Evolutionary conservation across 2,329 filamentous ascomycete genomes (phyloP).

Genomic region (Plectosphaerella plurivora): DNA sequence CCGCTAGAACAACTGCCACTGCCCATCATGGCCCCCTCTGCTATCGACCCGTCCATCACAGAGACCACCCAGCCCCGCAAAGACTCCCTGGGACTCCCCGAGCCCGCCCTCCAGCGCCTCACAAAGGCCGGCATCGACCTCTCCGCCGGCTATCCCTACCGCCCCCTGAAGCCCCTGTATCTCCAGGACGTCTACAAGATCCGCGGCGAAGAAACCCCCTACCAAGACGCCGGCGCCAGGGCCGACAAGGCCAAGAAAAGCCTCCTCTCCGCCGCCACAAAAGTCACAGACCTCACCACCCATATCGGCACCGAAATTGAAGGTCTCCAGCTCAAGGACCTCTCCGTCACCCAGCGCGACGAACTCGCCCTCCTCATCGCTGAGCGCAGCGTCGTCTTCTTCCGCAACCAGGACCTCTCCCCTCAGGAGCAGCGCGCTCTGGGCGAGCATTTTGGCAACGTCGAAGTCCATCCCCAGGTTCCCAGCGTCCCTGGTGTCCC

Average conservation of each 20-base stretch:
- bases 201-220: conserved; percentile 47
- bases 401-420: conserved; percentile 57
- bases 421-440: conserved; percentile 61
- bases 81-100: conserved; percentile 59
- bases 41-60: conserved; percentile 58
- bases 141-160: conserved; percentile 66
- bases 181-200: conserved; percentile 67
- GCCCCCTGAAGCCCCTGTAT: conserved; percentile 62
- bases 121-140: conserved; percentile 67
- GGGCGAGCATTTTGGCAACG: conserved; percentile 58
- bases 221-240: conserved; percentile 58
- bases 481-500: conserved; percentile 64
- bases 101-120: conserved; percentile 50
- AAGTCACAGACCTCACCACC: conserved; percentile 57
- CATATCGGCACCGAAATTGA: conserved; percentile 63
- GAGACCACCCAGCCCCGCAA: conserved; percentile 61
- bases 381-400: conserved; percentile 62
- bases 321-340: conserved; percentile 58
- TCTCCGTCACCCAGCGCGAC: conserved; percentile 54
- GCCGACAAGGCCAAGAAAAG: conserved; percentile 62
- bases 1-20: too few relatives aligned
- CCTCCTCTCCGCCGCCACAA: conserved; percentile 55
- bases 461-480: conserved; percentile 69
- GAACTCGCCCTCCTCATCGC: conserved; percentile 60
- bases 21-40: conserved; percentile 43